Evolutionary conservation across 2,329 filamentous ascomycete genomes (phyloP).

Genomic region (Colletotrichum theobromicola): DNA sequence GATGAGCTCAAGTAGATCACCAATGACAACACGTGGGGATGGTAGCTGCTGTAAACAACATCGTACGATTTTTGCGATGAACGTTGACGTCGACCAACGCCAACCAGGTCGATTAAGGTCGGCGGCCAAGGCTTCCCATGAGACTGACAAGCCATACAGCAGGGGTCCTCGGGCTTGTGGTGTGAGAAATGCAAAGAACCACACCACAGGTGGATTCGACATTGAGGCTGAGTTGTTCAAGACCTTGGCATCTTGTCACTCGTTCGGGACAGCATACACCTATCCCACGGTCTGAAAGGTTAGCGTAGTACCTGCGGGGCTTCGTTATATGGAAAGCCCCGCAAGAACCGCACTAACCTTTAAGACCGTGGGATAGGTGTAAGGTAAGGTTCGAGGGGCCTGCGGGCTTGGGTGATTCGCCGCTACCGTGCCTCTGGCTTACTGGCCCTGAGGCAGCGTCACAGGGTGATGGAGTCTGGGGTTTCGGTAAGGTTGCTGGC

Average conservation of each 20-base stretch:
- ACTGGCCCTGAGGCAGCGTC: neutral
- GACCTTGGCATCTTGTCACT: slow-evolving; percentile 8
- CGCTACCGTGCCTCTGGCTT: neutral
- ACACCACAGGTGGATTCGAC: slow-evolving; percentile 3
- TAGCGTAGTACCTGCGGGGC: no score
- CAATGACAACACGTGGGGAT: slow-evolving; percentile 14
- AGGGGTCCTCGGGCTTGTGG: neutral
- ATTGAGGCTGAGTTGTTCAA: slow-evolving; percentile 7
- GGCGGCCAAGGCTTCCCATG: slow-evolving; percentile 1
- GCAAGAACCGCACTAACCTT: no score
- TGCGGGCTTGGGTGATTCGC: neutral
- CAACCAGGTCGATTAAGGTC: neutral
- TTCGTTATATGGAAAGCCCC: no score
- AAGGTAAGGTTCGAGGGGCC: neutral
- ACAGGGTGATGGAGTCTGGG: neutral
- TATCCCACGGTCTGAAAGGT: no score
- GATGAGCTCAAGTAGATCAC: slow-evolving; percentile 15
- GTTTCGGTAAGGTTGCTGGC: slow-evolving; percentile 3
- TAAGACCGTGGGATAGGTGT: no score
- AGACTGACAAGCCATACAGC: neutral
- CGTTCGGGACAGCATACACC: neutral
- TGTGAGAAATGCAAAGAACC: slow-evolving; percentile 1
- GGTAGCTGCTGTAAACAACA: slow-evolving; percentile 10
- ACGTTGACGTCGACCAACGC: neutral
- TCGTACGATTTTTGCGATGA: slow-evolving; percentile 24